These are phyloP conservation scores for Cafeteria roenbergensis DNA, from an alignment of 108 stramenopile species.

Conservation along the genomic window DNA sequence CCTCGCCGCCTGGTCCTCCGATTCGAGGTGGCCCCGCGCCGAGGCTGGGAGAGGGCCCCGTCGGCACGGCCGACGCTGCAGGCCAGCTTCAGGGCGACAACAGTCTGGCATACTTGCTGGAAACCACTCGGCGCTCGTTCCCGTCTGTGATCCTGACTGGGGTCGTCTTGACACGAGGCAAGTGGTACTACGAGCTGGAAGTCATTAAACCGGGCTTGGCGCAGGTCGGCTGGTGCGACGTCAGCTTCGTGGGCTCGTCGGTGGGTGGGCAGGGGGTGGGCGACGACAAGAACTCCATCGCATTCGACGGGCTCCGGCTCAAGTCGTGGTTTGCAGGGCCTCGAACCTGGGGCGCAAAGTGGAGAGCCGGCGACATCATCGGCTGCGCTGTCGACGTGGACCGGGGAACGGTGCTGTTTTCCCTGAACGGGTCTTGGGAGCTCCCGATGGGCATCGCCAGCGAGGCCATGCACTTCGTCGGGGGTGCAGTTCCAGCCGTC, in stretches of 20 bases:
- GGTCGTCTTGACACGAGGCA: conserved; percentile 3
- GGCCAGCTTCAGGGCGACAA: too few species aligned
- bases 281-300: conserved; percentile 9
- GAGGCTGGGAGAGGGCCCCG: too few species aligned
- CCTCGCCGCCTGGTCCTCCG: too few species aligned
- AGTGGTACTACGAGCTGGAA: conserved; percentile 14
- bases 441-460: conserved; percentile 3
- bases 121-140: too few species aligned
- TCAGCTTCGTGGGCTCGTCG: conserved; percentile 2
- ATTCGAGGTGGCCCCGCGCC: too few species aligned
- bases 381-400: conserved; percentile 15
- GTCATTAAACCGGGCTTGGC: conserved; percentile 9
- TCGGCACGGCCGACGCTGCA: too few species aligned
- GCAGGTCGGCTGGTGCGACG: conserved; percentile 12
- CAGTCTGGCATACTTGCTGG: too few species aligned
- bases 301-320: conserved; percentile 5
- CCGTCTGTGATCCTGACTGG: conserved; percentile 1
- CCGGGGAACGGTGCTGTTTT: conserved; percentile 3
- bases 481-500: conserved; percentile 10
- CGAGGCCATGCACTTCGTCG: conserved; percentile 5
- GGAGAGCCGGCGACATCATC: conserved; percentile 6
- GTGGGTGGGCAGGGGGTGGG: conserved; percentile 1
- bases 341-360: background rate
- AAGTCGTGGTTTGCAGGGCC: conserved; percentile 6
- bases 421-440: conserved; percentile 7